A percentile compares a stretch with the other conserved stretches of the same genome.
phyloP scores from a whole-genome alignment of 768 basidiomycete species.

The Tulasnella sp. region DNA sequence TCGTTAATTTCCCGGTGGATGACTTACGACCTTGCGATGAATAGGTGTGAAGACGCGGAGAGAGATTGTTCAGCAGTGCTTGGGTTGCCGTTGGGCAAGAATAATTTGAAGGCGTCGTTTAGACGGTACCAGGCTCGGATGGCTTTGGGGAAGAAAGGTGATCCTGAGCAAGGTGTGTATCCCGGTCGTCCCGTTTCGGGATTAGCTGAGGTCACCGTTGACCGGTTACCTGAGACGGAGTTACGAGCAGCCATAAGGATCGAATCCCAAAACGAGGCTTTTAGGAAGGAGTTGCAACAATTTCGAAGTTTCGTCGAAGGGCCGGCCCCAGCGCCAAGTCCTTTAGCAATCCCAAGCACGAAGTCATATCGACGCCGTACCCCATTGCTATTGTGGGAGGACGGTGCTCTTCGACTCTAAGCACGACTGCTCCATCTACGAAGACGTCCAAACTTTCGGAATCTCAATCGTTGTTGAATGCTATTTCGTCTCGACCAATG shows the following conservation, averaged over 20 bases:
- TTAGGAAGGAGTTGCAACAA: slow-evolving; percentile 50
- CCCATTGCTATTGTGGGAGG: slow-evolving; percentile 23
- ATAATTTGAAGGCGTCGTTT: slow-evolving; percentile 73
- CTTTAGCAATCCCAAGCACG: slow-evolving; percentile 23
- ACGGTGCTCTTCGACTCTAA: background rate
- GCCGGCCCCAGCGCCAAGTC: background rate
- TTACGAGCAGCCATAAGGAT: slow-evolving; percentile 48
- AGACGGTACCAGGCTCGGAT: slow-evolving; percentile 64
- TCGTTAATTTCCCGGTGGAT: background rate
- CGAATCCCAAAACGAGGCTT: slow-evolving; percentile 57
- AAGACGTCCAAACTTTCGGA: background rate
- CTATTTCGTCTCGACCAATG: slow-evolving; percentile 21
- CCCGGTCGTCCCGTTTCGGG: background rate
- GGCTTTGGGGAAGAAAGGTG: slow-evolving; percentile 45
- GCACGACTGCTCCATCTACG: background rate
- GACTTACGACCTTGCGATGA: background rate
- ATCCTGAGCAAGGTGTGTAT: slow-evolving; percentile 55
- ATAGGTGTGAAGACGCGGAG: slow-evolving; percentile 69
- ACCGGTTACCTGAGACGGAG: slow-evolving; percentile 39
- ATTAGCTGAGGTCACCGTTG: slow-evolving; percentile 26
- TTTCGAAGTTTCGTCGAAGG: background rate
- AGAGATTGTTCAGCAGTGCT: slow-evolving; percentile 68
- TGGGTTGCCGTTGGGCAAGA: slow-evolving; percentile 34
- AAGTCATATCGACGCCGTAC: slow-evolving; percentile 12
- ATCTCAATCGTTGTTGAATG: slow-evolving; percentile 21